These are phyloP conservation scores for Gnomoniopsis smithogilvyi DNA, from an alignment of 2,329 filamentous ascomycete species.

Conservation along the genomic window DNA sequence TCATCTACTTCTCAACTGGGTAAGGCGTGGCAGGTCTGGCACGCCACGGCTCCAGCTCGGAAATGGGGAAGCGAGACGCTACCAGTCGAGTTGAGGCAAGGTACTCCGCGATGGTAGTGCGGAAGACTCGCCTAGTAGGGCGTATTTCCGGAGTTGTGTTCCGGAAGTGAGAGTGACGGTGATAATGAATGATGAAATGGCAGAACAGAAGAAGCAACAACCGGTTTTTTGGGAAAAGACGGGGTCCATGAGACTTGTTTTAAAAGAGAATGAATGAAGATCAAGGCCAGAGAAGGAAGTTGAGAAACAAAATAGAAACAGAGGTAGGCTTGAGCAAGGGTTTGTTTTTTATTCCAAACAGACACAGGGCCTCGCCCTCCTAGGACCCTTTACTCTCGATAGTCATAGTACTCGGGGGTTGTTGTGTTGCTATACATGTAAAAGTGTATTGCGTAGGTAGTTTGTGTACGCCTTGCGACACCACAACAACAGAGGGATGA, in stretches of 20 bases:
- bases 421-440: too few species aligned
- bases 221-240: background rate
- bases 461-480: too few species aligned
- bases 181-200: background rate
- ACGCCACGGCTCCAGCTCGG: conserved; percentile 1
- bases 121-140: background rate
- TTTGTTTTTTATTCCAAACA: too few species aligned
- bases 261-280: background rate
- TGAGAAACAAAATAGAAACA: background rate
- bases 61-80: background rate
- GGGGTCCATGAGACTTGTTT: background rate
- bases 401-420: too few species aligned
- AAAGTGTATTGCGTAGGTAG: too few species aligned
- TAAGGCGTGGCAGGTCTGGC: background rate
- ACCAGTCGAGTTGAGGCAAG: background rate
- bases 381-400: too few species aligned
- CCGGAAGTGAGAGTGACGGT: background rate
- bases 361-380: too few species aligned
- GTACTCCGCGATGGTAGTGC: too few species aligned
- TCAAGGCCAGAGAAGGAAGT: background rate
- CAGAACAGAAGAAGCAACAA: background rate
- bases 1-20: background rate
- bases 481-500: too few species aligned
- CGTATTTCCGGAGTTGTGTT: background rate
- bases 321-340: background rate